Base-by-base conservation (phyloP, 768 basidiomycete species). In the Leccinum sublutescens region DNA sequence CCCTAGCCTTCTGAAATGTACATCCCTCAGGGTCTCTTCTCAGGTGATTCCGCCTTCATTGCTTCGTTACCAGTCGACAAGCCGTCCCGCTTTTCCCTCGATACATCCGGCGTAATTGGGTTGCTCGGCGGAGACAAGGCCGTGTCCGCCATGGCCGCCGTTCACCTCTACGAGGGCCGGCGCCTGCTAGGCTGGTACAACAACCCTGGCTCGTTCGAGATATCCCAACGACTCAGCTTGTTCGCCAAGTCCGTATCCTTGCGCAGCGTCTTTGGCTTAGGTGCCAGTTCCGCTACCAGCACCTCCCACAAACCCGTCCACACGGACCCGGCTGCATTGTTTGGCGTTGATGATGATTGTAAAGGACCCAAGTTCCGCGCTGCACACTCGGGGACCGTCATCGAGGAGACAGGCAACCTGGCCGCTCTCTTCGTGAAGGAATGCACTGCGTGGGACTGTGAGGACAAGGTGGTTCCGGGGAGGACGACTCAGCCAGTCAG, bases 351-450 rank as follows among this genome's bases (percentile, higher is more conserved):
- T 47, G 61, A 56, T 47, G 25, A 59, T 1, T 56, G 34, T 49
- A 56, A 52, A 5, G 74, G 73, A 2, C 89, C 89, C 52, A 92
- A 90, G 67, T 93, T 82, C 72, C 85, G 90, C 58, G 84, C 88
- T 0, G 86, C 91, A 62, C 85, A 27, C 74, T 93, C 50, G 80
- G 88, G 71, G 71, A 89, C 62, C 79, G 77, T 60, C 70, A 66
- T 74, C 9, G 71, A n/a, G 65, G 72, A 36, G 78, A 82, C 67
- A 76, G 82, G 55, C 75, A 84, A 19, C 71, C 82, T 66, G 84
- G 90, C 21, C 79, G 74, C 45, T 84, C 89, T 74, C 77, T 86
- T 36, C 31, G 56, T 62, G 60, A 59, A 60, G 9, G 59, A 55
- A 50, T 67, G 66, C n/a, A 11, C 47, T 3, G 17, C 63, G 17